Base-by-base conservation (phyloP, 257 asterid genomes). In the Penstemon barbatus region DNA sequence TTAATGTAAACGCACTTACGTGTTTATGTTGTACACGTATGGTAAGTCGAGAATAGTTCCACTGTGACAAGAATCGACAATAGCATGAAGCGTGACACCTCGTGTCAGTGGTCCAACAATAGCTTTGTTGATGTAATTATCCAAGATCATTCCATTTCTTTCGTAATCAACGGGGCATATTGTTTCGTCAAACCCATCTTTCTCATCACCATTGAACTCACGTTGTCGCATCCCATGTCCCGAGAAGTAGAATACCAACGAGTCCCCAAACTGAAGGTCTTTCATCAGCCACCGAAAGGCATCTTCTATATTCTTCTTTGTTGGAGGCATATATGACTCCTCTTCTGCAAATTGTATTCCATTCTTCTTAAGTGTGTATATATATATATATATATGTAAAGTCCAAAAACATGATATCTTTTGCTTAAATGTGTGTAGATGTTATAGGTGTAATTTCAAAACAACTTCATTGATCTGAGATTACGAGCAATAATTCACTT, bases 41-140 rank as follows among this genome's bases (percentile, higher is more conserved):
- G 87, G 92, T 5, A 86, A 77, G 72, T 84, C 92, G 61, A 86
- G 86, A 49, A 80, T 49, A 7, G 92, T 84, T 41, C 92, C 89
- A 70, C 92, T 83, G 65, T 83, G 89, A 80, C 92, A 86, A 2
- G 92, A 75, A 63, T 86, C 87, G 58, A 84, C 59, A 43, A 82
- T 80, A 36, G 86, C 89, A 39, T 84, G 92, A 42, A 86, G 87
- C 64, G 70, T 84, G 57, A 69, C 84, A 33, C 87, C 92, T 44
- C 13, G 60, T 52, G 85, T 79, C 3, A 86, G 83, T 59, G 92
- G 89, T 72, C 79, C 76, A 51, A 86, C 89, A 7, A 81, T 78
- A 39, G 87, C 80, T 25, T 77, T 78, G 45, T 84, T 86, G 72
- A 86, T 81, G 71, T 86, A 87, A 56, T 86, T 84, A n/a, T 86